Evolutionary conservation across 177 flowering plant genomes (phyloP).

Genomic region (Tripterygium wilfordii): DNA sequence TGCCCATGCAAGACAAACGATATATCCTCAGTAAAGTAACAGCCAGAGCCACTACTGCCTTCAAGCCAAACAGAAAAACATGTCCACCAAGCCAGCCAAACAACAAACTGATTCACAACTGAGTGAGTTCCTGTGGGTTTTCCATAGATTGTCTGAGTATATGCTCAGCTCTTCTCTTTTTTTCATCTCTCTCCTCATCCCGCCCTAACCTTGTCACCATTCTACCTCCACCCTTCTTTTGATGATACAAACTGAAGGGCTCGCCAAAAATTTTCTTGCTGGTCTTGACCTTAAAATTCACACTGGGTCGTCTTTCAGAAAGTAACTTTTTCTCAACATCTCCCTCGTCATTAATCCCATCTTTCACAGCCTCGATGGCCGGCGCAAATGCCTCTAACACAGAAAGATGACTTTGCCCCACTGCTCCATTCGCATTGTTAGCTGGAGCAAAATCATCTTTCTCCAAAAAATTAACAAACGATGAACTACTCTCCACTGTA

Average conservation of each 20-base stretch:
- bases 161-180: constrained; percentile 82
- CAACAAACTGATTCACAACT: constrained; percentile 42
- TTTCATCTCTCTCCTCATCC: constrained; percentile 76
- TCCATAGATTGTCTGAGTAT: constrained; percentile 74
- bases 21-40: neutral
- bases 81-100: constrained; percentile 7
- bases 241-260: constrained; percentile 43
- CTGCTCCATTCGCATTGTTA: constrained; percentile 25
- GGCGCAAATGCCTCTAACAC: constrained; percentile 64
- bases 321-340: constrained; percentile 30
- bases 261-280: constrained; percentile 49
- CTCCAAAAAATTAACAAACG: constrained; percentile 49
- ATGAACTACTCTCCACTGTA: constrained; percentile 36
- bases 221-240: constrained; percentile 26
- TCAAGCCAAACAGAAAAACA: constrained; percentile 4
- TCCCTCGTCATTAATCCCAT: constrained; percentile 27
- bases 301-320: constrained; percentile 50
- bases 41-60: constrained; percentile 9
- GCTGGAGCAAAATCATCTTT: constrained; percentile 37
- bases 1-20: constrained; percentile 2
- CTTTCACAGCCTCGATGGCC: constrained; percentile 52
- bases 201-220: constrained; percentile 28
- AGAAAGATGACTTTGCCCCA: constrained; percentile 28
- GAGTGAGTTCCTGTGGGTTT: constrained; percentile 63
- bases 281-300: constrained; percentile 50